These are phyloP conservation scores for Chrysopogon serrulatus DNA, from an alignment of 176 grass and related monocot species.

Conservation along the genomic window DNA sequence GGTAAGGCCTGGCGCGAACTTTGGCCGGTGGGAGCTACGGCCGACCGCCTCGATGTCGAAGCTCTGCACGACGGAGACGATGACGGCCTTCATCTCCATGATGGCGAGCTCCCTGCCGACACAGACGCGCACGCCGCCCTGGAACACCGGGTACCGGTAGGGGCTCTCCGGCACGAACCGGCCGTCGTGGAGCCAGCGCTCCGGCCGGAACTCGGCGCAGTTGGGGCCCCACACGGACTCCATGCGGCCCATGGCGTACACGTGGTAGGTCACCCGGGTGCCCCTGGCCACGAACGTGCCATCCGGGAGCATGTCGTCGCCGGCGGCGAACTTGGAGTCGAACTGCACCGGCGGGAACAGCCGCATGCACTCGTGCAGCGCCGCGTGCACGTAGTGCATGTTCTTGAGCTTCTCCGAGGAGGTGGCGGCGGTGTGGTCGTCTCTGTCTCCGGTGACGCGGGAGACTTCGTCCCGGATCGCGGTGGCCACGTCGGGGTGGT, in stretches of 20 bases:
- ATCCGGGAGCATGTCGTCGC: slow-evolving; percentile 71
- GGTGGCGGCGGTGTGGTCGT: neutral
- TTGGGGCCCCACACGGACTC: slow-evolving; percentile 75
- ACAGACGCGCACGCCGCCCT: slow-evolving; percentile 76
- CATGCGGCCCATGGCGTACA: slow-evolving; percentile 84
- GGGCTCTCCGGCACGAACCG: slow-evolving; percentile 62
- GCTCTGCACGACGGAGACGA: slow-evolving; percentile 52
- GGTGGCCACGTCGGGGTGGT: slow-evolving; percentile 34
- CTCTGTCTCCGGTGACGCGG: neutral
- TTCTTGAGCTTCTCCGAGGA: slow-evolving; percentile 36
- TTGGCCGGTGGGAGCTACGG: slow-evolving; percentile 38
- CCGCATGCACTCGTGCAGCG: slow-evolving; percentile 69
- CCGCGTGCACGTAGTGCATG: slow-evolving; percentile 86
- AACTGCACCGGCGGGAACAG: slow-evolving; percentile 87
- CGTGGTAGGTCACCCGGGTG: slow-evolving; percentile 70
- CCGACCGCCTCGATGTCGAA: slow-evolving; percentile 60
- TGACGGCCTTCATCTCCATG: slow-evolving; percentile 86
- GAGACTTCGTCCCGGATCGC: slow-evolving; percentile 54
- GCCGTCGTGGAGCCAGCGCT: slow-evolving; percentile 53
- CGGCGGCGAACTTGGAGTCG: slow-evolving; percentile 69
- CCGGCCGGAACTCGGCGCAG: slow-evolving; percentile 64
- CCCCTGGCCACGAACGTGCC: slow-evolving; percentile 52
- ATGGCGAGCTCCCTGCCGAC: slow-evolving; percentile 82
- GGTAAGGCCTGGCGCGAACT: slow-evolving; percentile 66
- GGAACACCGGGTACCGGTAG: slow-evolving; percentile 86